Percentiles rank a stretch among this genome's conserved stretches.
Conservation (phyloP, 1,139 yeast species). For the Saccharomycopsis hybrid region DNA sequence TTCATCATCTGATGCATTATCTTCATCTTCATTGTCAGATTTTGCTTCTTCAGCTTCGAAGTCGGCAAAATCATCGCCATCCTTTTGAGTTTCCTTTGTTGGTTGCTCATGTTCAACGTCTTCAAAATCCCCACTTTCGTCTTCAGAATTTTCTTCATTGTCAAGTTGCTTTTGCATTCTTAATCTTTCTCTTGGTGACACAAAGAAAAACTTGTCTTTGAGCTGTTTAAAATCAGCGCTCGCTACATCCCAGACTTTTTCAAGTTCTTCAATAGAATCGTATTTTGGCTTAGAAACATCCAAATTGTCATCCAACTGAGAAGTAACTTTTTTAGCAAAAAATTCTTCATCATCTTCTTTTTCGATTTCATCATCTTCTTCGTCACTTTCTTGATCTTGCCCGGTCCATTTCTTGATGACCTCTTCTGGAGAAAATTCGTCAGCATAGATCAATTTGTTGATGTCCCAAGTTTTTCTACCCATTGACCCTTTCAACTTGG, state of each 20-base stretch:
- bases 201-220: conserved; percentile 49
- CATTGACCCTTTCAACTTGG: conserved; percentile 37
- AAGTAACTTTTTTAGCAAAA: conserved; percentile 46
- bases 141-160: conserved; percentile 29
- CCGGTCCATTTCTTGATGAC: conserved; percentile 71
- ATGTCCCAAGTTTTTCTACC: conserved; percentile 63
- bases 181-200: conserved; percentile 52
- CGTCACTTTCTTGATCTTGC: conserved; percentile 35
- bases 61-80: conserved; percentile 46
- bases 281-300: conserved; percentile 21
- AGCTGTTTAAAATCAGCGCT: conserved; percentile 36
- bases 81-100: conserved; percentile 29
- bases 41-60: conserved; percentile 49
- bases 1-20: conserved; percentile 34
- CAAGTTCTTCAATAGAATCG: conserved; percentile 31
- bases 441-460: conserved; percentile 71
- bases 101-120: conserved; percentile 50
- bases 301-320: conserved; percentile 25
- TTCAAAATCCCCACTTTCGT: conserved; percentile 67
- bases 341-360: conserved; percentile 48
- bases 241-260: conserved; percentile 19
- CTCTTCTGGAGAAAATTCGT: conserved; percentile 67
- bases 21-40: conserved; percentile 33
- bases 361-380: conserved; percentile 44
- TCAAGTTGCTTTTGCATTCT: conserved; percentile 19